Percentiles rank a stretch among this genome's conserved stretches.
Conservation (phyloP, 352 stramenopile species). For the Phytopythium chamaehyphon region DNA sequence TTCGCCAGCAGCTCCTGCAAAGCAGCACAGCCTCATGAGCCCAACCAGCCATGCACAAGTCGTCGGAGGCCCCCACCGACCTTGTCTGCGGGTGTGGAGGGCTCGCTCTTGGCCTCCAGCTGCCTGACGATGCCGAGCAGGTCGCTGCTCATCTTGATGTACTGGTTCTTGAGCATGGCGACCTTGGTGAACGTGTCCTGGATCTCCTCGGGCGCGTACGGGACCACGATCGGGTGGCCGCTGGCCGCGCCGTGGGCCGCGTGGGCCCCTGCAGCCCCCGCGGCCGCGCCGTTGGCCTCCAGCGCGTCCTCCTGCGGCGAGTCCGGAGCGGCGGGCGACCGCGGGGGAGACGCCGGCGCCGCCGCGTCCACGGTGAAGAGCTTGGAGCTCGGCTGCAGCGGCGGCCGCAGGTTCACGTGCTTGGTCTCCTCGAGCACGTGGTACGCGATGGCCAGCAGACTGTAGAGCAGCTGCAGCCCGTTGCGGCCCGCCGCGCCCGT, state of each 20-base stretch:
- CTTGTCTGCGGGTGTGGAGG: slow-evolving; percentile 14
- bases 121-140: slow-evolving; percentile 56
- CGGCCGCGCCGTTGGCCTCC: slow-evolving; percentile 44
- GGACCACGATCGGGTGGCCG: slow-evolving; percentile 47
- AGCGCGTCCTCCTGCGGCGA: slow-evolving; percentile 39
- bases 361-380: slow-evolving; percentile 58
- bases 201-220: slow-evolving; percentile 78
- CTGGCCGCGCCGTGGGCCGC: slow-evolving; percentile 13
- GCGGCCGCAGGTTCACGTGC: slow-evolving; percentile 82
- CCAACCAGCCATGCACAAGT: neutral
- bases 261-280: slow-evolving; percentile 30
- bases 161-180: slow-evolving; percentile 70
- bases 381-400: slow-evolving; percentile 72
- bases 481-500: slow-evolving; percentile 21
- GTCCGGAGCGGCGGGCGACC: slow-evolving; percentile 24
- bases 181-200: slow-evolving; percentile 86
- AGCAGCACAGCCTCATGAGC: neutral
- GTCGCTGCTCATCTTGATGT: slow-evolving; percentile 69
- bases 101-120: slow-evolving; percentile 24
- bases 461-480: slow-evolving; percentile 53
- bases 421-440: slow-evolving; percentile 80
- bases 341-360: slow-evolving; percentile 18
- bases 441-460: slow-evolving; percentile 69
- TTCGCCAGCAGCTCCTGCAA: slow-evolving; percentile 44
- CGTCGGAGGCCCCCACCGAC: slow-evolving; percentile 1